Conservation (phyloP, 1,284 basidiomycete species). For the Ganoderma meredithae region DNA sequence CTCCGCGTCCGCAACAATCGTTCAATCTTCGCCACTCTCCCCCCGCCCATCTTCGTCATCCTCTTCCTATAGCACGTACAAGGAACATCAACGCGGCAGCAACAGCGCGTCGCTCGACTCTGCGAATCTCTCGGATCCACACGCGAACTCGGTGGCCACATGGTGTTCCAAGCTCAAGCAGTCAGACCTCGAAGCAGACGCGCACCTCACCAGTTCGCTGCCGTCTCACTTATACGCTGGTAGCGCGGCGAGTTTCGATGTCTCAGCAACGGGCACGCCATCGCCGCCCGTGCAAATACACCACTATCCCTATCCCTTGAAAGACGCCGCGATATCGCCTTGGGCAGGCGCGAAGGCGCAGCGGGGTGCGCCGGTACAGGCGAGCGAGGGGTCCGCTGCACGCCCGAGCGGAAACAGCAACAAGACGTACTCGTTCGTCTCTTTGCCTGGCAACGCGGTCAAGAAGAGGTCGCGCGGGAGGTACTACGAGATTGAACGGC, state of each 20-base stretch:
- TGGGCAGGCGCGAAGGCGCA: conserved; percentile 12
- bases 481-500: conserved; percentile 92
- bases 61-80: conserved; percentile 33
- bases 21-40: conserved; percentile 33
- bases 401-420: conserved; percentile 42
- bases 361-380: conserved; percentile 14
- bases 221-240: conserved; percentile 36
- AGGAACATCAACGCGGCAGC: conserved; percentile 32
- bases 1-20: conserved; percentile 34
- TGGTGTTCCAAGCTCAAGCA: conserved; percentile 32
- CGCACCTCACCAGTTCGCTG: conserved; percentile 25
- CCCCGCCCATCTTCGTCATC: conserved; percentile 36
- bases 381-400: conserved; percentile 23
- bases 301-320: conserved; percentile 22
- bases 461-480: conserved; percentile 85
- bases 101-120: conserved; percentile 32
- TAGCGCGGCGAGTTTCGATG: conserved; percentile 35
- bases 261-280: conserved; percentile 26
- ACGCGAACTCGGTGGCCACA: conserved; percentile 20
- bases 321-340: conserved; percentile 6
- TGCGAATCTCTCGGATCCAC: conserved; percentile 22
- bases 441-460: conserved; percentile 78
- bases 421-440: conserved; percentile 84
- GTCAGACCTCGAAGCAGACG: conserved; percentile 26
- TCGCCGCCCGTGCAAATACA: conserved; percentile 26